Conservation (phyloP, 257 asterid genomes). For the Echites panduratus region DNA sequence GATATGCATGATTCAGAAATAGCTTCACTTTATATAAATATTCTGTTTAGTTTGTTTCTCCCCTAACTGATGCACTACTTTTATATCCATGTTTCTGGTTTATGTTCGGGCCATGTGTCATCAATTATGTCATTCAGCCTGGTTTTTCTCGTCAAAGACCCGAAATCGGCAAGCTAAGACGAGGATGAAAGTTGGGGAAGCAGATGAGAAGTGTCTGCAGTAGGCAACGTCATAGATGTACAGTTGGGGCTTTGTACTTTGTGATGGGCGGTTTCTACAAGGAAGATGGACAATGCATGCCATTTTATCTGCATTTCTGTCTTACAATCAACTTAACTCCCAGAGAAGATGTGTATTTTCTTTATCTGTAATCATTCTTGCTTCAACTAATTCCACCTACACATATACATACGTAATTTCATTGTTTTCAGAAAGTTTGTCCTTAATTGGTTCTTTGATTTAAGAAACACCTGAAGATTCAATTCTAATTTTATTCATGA, state of each 20-base stretch:
- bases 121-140: constrained; percentile 39
- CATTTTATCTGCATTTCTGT: constrained; percentile 3
- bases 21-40: background rate
- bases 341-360: constrained; percentile 5
- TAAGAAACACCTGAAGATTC: background rate
- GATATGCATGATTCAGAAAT: background rate
- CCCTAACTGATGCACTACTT: constrained; percentile 35
- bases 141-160: constrained; percentile 56
- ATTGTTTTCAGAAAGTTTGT: constrained; percentile 3
- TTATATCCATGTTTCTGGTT: constrained; percentile 36
- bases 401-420: constrained; percentile 6
- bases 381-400: background rate
- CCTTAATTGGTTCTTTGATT: background rate
- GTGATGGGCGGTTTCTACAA: constrained; percentile 2
- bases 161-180: constrained; percentile 27
- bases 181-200: background rate
- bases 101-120: constrained; percentile 27
- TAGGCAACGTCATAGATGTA: background rate
- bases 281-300: constrained; percentile 2
- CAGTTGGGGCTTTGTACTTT: background rate
- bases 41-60: constrained; percentile 21
- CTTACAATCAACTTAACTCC: background rate
- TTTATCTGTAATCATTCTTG: constrained; percentile 3
- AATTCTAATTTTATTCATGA: constrained; percentile 10
- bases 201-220: background rate